phyloP scores from a whole-genome alignment of 805 yeast species.

The Teunomyces pallodes region DNA sequence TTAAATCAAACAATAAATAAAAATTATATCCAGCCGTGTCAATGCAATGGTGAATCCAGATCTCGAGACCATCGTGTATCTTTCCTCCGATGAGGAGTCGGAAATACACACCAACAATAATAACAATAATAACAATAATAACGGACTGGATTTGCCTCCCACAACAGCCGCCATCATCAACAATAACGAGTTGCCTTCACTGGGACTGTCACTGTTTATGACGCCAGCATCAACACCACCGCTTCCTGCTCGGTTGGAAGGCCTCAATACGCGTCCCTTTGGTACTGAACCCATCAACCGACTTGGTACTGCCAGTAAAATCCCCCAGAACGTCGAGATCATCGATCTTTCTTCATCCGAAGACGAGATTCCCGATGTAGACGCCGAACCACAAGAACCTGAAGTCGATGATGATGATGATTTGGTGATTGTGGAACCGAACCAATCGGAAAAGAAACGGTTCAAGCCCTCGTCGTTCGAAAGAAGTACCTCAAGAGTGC shows the following conservation, averaged over 20 bases:
- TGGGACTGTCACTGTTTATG: neutral
- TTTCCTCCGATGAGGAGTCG: constrained; percentile 9
- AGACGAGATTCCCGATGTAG: constrained; percentile 3
- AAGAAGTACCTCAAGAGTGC: constrained; percentile 7
- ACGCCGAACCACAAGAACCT: constrained; percentile 3
- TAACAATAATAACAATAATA: too few relatives aligned
- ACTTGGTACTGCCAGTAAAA: neutral
- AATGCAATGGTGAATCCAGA: neutral
- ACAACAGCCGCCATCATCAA: neutral
- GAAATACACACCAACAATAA: neutral
- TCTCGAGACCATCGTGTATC: constrained; percentile 6
- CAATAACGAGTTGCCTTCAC: neutral
- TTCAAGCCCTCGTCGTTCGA: constrained; percentile 13
- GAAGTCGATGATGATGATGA: constrained; percentile 6
- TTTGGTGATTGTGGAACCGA: constrained; percentile 9
- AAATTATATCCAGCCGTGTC: neutral
- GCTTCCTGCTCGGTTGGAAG: neutral
- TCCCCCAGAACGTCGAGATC: constrained; percentile 3
- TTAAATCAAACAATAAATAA: too few relatives aligned
- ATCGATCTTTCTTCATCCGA: constrained; percentile 6
- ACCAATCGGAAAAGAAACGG: constrained; percentile 1
- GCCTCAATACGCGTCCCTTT: neutral
- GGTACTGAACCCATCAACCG: neutral
- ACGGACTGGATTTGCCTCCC: neutral
- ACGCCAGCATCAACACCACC: neutral